Evolutionary conservation across 2,329 filamentous ascomycete genomes (phyloP).

Genomic region (Pyrenophora tritici-repentis): DNA sequence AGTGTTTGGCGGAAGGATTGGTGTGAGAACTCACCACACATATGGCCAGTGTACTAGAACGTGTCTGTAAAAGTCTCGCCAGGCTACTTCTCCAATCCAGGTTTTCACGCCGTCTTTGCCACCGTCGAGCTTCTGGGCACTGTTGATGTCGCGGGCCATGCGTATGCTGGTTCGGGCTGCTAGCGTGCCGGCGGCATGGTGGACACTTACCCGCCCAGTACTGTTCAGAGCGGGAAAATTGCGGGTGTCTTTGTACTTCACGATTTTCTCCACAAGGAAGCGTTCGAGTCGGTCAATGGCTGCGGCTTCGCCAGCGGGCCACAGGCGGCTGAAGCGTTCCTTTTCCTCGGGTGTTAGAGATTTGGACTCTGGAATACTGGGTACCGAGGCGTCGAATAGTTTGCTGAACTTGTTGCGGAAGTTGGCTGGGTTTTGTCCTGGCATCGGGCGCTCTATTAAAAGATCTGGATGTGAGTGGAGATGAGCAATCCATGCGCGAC

Average conservation of each 20-base stretch:
- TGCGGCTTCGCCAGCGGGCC: slow-evolving; percentile 53
- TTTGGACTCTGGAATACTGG: slow-evolving; percentile 65
- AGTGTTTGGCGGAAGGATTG: background rate
- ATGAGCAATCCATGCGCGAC: slow-evolving; percentile 73
- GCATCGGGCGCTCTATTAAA: slow-evolving; percentile 65
- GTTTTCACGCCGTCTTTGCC: slow-evolving; percentile 49
- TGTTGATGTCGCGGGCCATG: slow-evolving; percentile 58
- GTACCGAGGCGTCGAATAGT: slow-evolving; percentile 39
- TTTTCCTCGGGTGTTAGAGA: slow-evolving; percentile 52
- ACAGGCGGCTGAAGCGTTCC: slow-evolving; percentile 47
- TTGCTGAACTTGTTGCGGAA: slow-evolving; percentile 56
- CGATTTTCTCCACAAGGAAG: slow-evolving; percentile 55
- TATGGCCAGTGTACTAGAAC: slow-evolving; percentile 86
- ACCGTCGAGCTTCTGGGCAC: slow-evolving; percentile 58
- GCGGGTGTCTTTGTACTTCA: slow-evolving; percentile 48
- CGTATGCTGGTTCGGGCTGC: slow-evolving; percentile 53
- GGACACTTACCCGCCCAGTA: slow-evolving; percentile 50
- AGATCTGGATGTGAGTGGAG: slow-evolving; percentile 71
- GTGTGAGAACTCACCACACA: slow-evolving; percentile 61
- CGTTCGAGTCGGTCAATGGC: slow-evolving; percentile 48
- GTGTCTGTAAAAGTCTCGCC: slow-evolving; percentile 59
- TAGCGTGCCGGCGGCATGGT: slow-evolving; percentile 54
- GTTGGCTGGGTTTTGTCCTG: slow-evolving; percentile 58
- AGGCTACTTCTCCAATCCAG: slow-evolving; percentile 60
- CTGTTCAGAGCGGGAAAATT: slow-evolving; percentile 51